Conservation (phyloP, 2,329 filamentous ascomycete species). For the Clonostachys sp. region DNA sequence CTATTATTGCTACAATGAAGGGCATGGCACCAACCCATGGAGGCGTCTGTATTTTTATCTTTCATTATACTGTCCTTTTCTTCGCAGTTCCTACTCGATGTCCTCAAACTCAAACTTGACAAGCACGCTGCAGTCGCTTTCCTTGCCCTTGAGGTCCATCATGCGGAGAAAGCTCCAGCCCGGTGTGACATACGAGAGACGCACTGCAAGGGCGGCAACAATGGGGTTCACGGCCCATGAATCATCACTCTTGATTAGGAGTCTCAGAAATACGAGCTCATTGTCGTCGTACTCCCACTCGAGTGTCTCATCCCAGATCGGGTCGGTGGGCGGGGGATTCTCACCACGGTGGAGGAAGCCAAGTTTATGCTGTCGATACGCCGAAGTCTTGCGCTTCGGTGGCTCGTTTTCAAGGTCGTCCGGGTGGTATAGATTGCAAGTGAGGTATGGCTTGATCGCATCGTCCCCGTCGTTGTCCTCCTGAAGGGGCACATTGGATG, state of each 20-base stretch:
- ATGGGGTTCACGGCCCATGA: conserved; percentile 58
- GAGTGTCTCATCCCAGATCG: conserved; percentile 60
- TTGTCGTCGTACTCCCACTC: conserved; percentile 68
- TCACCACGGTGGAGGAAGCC: conserved; percentile 53
- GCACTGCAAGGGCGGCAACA: conserved; percentile 55
- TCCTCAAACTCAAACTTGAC: conserved; percentile 56
- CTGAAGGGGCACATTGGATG: conserved; percentile 55
- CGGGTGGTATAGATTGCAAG: conserved; percentile 59
- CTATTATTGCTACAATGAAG: neutral
- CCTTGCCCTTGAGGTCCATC: conserved; percentile 59
- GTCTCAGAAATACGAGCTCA: conserved; percentile 58
- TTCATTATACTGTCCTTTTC: neutral
- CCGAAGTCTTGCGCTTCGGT: conserved; percentile 56
- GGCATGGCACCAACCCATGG: neutral
- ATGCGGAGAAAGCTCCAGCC: conserved; percentile 63
- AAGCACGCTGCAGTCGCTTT: conserved; percentile 58
- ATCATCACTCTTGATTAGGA: conserved; percentile 65
- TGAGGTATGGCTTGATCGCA: conserved; percentile 59
- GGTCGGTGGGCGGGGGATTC: conserved; percentile 54
- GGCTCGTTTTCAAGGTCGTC: conserved; percentile 39
- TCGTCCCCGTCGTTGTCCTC: conserved; percentile 41
- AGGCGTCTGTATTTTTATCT: neutral
- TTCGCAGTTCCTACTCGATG: neutral
- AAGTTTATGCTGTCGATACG: conserved; percentile 54
- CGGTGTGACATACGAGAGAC: conserved; percentile 48